Evolutionary conservation across 441 rosid genomes (phyloP).

Genomic region (Brassica balearica): DNA sequence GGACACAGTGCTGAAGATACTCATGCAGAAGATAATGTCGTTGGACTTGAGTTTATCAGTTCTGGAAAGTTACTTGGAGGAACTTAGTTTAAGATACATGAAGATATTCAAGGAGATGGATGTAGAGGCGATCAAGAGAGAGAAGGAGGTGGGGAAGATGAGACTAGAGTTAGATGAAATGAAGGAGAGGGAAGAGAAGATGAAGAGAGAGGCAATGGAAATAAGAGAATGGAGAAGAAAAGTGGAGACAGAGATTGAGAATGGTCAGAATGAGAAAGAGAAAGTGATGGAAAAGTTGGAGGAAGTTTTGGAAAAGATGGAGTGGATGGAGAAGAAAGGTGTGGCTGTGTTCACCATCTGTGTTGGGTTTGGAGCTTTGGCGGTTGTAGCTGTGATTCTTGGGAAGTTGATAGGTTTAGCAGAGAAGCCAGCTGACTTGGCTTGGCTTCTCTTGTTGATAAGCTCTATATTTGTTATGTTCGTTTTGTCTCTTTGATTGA

Average conservation of each 20-base stretch:
- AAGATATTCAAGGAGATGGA: constrained; percentile 74
- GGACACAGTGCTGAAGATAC: constrained; percentile 81
- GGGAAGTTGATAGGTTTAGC: constrained; percentile 22
- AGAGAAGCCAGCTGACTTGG: constrained; percentile 47
- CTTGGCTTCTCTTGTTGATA: constrained; percentile 66
- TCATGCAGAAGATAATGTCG: constrained; percentile 90
- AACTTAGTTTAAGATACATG: constrained; percentile 67
- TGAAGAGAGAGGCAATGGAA: constrained; percentile 59
- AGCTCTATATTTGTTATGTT: constrained; percentile 40
- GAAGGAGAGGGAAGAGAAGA: constrained; percentile 50
- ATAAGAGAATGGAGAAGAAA: constrained; percentile 63
- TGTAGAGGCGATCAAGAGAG: constrained; percentile 61
- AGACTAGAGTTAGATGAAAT: constrained; percentile 58
- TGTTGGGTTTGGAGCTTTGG: constrained; percentile 59
- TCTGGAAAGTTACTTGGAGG: constrained; percentile 84
- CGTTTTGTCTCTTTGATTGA: constrained; percentile 43
- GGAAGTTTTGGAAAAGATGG: constrained; percentile 53
- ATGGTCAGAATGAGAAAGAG: constrained; percentile 58
- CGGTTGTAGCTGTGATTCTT: constrained; percentile 46
- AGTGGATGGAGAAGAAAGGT: constrained; percentile 74
- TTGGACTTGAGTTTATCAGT: constrained; percentile 80
- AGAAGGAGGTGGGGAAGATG: constrained; percentile 50
- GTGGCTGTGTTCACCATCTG: constrained; percentile 59
- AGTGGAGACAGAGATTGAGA: constrained; percentile 47
- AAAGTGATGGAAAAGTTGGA: constrained; percentile 34